These are phyloP conservation scores for Urtica urens DNA, from an alignment of 306 rosid species.

Conservation along the genomic window DNA sequence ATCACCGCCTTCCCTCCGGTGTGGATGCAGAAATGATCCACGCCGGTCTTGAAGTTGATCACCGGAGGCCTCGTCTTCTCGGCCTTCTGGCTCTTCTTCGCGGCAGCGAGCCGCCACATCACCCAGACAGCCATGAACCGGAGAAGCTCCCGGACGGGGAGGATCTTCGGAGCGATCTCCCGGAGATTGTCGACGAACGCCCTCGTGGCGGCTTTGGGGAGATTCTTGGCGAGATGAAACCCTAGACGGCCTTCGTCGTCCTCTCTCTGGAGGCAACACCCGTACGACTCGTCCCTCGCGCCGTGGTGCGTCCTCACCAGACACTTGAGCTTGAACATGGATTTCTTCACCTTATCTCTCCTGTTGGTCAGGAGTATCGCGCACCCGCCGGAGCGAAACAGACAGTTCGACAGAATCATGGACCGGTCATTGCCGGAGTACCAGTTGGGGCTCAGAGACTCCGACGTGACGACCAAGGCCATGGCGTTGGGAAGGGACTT, in stretches of 20 bases:
- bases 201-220: constrained; percentile 81
- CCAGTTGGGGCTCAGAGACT: constrained; percentile 81
- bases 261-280: constrained; percentile 63
- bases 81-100: neutral
- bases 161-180: constrained; percentile 50
- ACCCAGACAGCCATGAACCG: constrained; percentile 31
- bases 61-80: constrained; percentile 14
- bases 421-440: constrained; percentile 66
- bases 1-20: constrained; percentile 91
- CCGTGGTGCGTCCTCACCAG: constrained; percentile 80
- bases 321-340: constrained; percentile 42
- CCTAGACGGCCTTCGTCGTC: constrained; percentile 54
- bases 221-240: constrained; percentile 44
- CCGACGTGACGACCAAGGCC: constrained; percentile 74
- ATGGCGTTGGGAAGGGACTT: constrained; percentile 36
- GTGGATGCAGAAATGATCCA: constrained; percentile 77
- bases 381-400: constrained; percentile 70
- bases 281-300: constrained; percentile 50
- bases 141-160: constrained; percentile 56
- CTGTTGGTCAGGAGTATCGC: constrained; percentile 59
- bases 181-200: constrained; percentile 69
- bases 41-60: constrained; percentile 48
- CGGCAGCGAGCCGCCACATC: constrained; percentile 14
- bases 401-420: constrained; percentile 65
- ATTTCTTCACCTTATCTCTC: constrained; percentile 24